A percentile compares a stretch with the other conserved stretches of the same genome.
Evolutionary conservation across 202 grass and related monocot species (phyloP).

Genomic region (Bolboschoenoplectus hybrid): DNA sequence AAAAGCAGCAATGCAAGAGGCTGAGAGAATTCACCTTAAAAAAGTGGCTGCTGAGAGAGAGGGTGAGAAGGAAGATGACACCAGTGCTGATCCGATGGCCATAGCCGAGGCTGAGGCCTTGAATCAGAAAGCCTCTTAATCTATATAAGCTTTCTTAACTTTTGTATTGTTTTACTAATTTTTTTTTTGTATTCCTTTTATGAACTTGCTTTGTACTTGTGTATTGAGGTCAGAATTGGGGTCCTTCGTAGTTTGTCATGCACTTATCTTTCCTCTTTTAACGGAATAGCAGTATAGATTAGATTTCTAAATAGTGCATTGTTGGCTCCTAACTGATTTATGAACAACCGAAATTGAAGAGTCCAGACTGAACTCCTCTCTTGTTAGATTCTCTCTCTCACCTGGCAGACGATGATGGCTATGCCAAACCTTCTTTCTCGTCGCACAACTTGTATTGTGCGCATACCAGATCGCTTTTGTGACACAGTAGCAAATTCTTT

Average conservation of each 20-base stretch:
- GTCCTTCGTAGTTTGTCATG: not conserved
- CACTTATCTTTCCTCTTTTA: not conserved
- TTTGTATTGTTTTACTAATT: not conserved
- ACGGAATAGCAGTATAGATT: not conserved
- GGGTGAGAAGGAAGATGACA: slow-evolving; percentile 67
- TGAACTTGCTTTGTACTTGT: slow-evolving; percentile 15
- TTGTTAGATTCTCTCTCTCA: no score
- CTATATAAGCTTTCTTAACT: not conserved
- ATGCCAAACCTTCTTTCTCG: no score
- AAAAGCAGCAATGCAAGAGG: slow-evolving; percentile 74
- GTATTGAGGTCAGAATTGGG: not conserved
- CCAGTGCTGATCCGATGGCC: slow-evolving; percentile 67
- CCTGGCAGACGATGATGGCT: no score
- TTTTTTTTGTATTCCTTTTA: not conserved
- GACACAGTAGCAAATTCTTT: no score
- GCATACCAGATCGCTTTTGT: no score
- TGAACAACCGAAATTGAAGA: not conserved
- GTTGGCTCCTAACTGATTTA: not conserved
- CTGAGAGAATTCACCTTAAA: slow-evolving; percentile 77
- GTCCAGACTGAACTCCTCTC: not conserved
- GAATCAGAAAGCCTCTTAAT: slow-evolving; percentile 47
- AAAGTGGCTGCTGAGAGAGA: slow-evolving; percentile 73
- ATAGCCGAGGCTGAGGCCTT: slow-evolving; percentile 56
- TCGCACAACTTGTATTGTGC: no score
- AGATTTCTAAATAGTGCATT: not conserved